Conservation (phyloP, 495 filamentous ascomycete genomes). For the Penicillium lividum region DNA sequence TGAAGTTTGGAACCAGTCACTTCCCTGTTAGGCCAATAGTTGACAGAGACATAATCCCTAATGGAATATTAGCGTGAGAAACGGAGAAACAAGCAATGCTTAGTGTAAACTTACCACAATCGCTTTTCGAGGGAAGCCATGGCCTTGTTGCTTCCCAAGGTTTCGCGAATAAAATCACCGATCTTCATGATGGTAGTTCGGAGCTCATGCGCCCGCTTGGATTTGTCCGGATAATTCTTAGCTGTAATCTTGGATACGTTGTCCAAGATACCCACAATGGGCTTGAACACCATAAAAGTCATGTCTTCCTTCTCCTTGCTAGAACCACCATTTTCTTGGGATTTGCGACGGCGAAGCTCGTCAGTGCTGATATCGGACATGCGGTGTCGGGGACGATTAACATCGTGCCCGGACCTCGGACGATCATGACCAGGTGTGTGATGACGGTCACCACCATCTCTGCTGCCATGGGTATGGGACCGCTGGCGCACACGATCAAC, state of each 20-base stretch:
- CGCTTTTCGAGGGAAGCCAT: slow-evolving; percentile 44
- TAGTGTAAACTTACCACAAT: slow-evolving; percentile 44
- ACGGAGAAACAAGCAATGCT: background rate
- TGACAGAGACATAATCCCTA: slow-evolving; percentile 50
- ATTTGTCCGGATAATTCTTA: slow-evolving; percentile 60
- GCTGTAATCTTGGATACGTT: slow-evolving; percentile 62
- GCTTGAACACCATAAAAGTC: slow-evolving; percentile 59
- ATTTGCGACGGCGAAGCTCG: slow-evolving; percentile 44
- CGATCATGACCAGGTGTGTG: slow-evolving; percentile 48
- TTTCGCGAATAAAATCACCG: slow-evolving; percentile 48
- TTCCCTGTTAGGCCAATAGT: slow-evolving; percentile 54
- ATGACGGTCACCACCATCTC: slow-evolving; percentile 49
- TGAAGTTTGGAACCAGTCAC: slow-evolving; percentile 45
- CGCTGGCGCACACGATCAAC: slow-evolving; percentile 53
- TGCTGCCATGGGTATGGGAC: slow-evolving; percentile 46
- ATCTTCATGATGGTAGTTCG: slow-evolving; percentile 49
- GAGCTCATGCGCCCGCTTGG: slow-evolving; percentile 53
- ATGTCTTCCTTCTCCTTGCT: slow-evolving; percentile 52
- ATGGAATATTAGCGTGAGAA: slow-evolving; percentile 8
- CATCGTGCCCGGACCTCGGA: slow-evolving; percentile 34
- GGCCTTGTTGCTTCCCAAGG: slow-evolving; percentile 34
- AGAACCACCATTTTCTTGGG: slow-evolving; percentile 42
- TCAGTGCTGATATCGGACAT: slow-evolving; percentile 43
- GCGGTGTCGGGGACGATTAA: slow-evolving; percentile 37
- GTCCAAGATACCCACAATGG: slow-evolving; percentile 59